Evolutionary conservation across 2,329 filamentous ascomycete species (phyloP), one percentile per base, ranked within the genome.

Genomic region (Cercospora zeina): DNA sequence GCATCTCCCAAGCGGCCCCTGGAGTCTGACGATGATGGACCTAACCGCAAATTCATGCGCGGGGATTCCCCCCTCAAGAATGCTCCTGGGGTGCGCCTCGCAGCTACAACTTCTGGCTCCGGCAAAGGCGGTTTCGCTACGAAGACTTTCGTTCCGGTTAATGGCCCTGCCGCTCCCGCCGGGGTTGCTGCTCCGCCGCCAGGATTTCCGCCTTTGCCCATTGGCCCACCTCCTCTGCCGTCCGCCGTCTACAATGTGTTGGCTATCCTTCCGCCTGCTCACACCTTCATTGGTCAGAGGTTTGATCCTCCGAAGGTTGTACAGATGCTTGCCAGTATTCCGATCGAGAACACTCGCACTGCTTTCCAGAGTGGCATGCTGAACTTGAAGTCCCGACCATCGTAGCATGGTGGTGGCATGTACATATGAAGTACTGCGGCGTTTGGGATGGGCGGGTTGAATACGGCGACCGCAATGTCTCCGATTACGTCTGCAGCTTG

Each of bases 11-110:
- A 82, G 67, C 78, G 80, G 7, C 75, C 77, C 1, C 76, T 79
- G 30, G 77, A 79, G 6, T 34, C 75, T 6, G 92, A 96, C 42
- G 86, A 88, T 59, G 79, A 83, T 37, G 86, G 86, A 67, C 88
- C 90, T 2, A 91, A 92, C 0, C 90, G 93, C 69, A 97, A 97
- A 75, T 83, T 97, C 56, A 85, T 88, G 54, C 87, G 96, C 49
- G 93, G 89, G n/a, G 92, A 90, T 61, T 97, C 93, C 4, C 95
- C 96, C 0, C 82, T 97, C 37, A 99, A 97, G 75, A 91, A 91
- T 13, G 90, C 91, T 1, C 91, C 93, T 37, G 91, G 91, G 27
- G 88, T 93, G 60, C 88, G 93, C 36, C 82, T 96, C 21, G 66
- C 56, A 45, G 63, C 60, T 34, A 61, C 51, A 53, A 65, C 57